A percentile compares a stretch with the other conserved stretches of the same genome.
phyloP scores from a whole-genome alignment of 345 rosid species.

The Hevea brasiliensis region DNA sequence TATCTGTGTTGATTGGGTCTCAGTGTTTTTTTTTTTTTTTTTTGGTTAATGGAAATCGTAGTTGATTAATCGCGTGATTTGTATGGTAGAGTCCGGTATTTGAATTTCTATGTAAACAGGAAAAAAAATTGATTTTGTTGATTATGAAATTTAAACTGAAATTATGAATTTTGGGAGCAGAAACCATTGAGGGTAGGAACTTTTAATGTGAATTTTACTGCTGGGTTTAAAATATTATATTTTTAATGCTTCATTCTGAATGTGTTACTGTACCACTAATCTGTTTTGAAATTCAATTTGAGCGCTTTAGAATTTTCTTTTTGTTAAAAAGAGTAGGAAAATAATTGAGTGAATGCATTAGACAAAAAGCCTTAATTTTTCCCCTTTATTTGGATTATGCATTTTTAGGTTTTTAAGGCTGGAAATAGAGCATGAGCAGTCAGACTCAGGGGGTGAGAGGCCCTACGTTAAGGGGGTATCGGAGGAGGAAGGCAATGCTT shows the following conservation, averaged over 20 bases:
- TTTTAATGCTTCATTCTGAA: neutral
- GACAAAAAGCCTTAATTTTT: neutral
- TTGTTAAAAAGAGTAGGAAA: neutral
- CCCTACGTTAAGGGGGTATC: constrained; percentile 45
- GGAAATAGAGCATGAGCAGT: constrained; percentile 41
- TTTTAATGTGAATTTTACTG: neutral
- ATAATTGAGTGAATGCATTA: neutral
- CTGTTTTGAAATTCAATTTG: neutral
- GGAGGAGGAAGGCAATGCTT: constrained; percentile 49
- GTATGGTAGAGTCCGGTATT: neutral
- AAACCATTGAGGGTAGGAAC: neutral
- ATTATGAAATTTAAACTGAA: neutral
- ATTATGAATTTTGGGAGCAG: neutral
- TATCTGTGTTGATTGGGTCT: neutral
- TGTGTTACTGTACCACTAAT: too few species aligned
- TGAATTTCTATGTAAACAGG: neutral
- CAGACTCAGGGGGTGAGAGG: constrained; percentile 34
- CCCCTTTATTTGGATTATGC: neutral
- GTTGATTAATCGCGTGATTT: neutral
- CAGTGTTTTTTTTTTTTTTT: too few species aligned
- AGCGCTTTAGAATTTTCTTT: neutral
- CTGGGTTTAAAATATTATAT: neutral
- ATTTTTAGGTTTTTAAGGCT: constrained; percentile 2
- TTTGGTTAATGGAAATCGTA: neutral
- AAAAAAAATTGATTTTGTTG: too few species aligned